Evolutionary conservation across 2,329 filamentous ascomycete genomes (phyloP).

Genomic region (Claviceps lovelessii): DNA sequence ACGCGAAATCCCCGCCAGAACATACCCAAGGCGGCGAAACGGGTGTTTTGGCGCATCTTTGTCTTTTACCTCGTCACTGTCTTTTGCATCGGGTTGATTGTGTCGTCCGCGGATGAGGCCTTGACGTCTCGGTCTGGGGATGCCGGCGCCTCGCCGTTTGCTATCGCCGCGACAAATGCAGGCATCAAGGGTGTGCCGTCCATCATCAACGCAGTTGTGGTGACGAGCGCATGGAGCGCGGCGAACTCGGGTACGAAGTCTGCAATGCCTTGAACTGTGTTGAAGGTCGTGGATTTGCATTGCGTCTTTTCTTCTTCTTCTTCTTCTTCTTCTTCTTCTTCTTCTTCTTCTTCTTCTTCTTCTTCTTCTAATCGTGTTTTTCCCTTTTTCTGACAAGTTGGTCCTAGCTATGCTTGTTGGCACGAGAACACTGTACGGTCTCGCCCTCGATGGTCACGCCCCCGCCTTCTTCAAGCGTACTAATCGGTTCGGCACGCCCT

Average conservation of each 20-base stretch:
- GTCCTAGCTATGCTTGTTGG: constrained; percentile 18
- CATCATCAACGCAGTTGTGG: constrained; percentile 38
- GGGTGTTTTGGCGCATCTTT: constrained; percentile 40
- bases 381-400: no score
- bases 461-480: constrained; percentile 41
- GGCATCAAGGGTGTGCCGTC: constrained; percentile 35
- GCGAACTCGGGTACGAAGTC: constrained; percentile 7
- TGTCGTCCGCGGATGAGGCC: constrained; percentile 25
- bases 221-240: constrained; percentile 10
- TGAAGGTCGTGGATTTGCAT: neutral
- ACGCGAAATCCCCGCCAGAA: constrained; percentile 31
- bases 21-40: constrained; percentile 36
- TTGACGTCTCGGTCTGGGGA: constrained; percentile 18
- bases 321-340: neutral
- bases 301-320: neutral
- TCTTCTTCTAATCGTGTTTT: no score
- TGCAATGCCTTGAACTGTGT: neutral
- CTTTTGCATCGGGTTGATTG: constrained; percentile 36
- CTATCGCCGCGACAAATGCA: constrained; percentile 35
- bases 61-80: constrained; percentile 39
- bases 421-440: constrained; percentile 47
- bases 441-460: constrained; percentile 47
- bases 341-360: neutral
- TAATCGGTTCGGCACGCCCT: constrained; percentile 42
- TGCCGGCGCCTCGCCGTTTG: constrained; percentile 33